Evolutionary conservation across 2,329 filamentous ascomycete species (phyloP), one percentile per base, ranked within the genome.

Genomic region (Colletotrichum spinosum): DNA sequence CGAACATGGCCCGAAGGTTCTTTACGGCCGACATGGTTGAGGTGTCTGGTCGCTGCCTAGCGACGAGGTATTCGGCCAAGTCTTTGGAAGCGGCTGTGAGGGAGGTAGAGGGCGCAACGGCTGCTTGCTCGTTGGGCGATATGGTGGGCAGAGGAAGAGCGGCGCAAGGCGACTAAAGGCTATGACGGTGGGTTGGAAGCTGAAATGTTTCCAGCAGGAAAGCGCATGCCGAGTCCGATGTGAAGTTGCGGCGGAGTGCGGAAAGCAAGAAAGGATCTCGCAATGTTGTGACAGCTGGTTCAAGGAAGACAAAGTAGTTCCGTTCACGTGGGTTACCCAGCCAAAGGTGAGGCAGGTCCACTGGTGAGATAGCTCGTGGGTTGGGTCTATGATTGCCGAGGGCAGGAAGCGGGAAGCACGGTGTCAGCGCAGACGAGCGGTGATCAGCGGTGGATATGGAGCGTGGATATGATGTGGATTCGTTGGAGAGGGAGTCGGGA

Each of bases 1-100:
- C 92, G 76, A 94, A 94, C 85, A 92, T 93, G 74, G 92, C 92
- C 72, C 90, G 85, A 70, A 94, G 87, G 80, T 92, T 92, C 80
- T 85, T 90, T 73, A 92, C 90, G 73, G 86, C 88, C 74, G 88
- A 89, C 86, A 88, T 89, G 73, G 76, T 81, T 78, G 78, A 78
- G 72, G 77, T 67, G 67, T 67, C 61, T 50, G 44, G 58, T 60
- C 34, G 45, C 57, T 60, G 45, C 41, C 49, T 25, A 34, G 58
- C 52, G 58, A 62, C 45, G 13, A 58, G 25, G 35, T 44, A 44
- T 42, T 38, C 35, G 10, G 59, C 35, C 13, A 56, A 53, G 11
- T 15, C 39, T 25, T 55, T 17, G 51, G 51, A 50, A 56, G 49
- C 54, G 50, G 55, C 61, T 38, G 46, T 55, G 39, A 55, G 52